Evolutionary conservation across 1,139 yeast species (phyloP), one percentile per base, ranked within the genome.

Genomic region (Candida sanyaensis): DNA sequence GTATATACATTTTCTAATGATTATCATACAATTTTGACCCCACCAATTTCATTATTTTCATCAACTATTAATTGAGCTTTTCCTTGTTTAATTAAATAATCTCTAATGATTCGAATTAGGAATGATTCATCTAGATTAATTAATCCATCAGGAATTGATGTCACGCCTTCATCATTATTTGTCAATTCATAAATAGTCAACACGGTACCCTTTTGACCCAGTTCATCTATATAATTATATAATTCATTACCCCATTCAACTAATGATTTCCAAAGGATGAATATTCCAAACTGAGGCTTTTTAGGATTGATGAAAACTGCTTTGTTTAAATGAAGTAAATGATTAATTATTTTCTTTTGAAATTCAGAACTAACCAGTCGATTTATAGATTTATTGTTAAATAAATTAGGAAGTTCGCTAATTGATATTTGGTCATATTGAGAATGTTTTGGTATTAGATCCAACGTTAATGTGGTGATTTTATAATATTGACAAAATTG

Each of bases 181-280:
- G 80, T 72, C 41, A 93, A 65, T 64, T 93, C 99, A 65, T 88
- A 92, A 8, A 91, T 66, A 0, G 99, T 93, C 48, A 93, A 68
- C 2, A 93, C 87, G 0, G 85, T 73, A 6, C 91, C 91, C 48
- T 78, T 72, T 63, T 90, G 96, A 0, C 97, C 97, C 0, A 92
- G 79, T 12, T 74, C 71, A 47, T 86, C 92, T 21, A 88, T 69
- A 60, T 71, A 68, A 23, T 62, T 69, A 52, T 69, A 64, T 28
- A 75, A 59, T 32, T 79, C 60, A 12, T 83, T 79, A 0, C 91
- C 88, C 96, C 97, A 89, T 51, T 89, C 95, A 13, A 75, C 83
- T 9, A 88, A 72, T 11, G 81, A 72, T 52, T 84, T 78, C 92
- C 96, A 90, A 55, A 83, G 82, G 5, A 92, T 73, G 40, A 72